phyloP scores from a whole-genome alignment of 2,329 filamentous ascomycete genomes.

The Cercospora janseana region DNA sequence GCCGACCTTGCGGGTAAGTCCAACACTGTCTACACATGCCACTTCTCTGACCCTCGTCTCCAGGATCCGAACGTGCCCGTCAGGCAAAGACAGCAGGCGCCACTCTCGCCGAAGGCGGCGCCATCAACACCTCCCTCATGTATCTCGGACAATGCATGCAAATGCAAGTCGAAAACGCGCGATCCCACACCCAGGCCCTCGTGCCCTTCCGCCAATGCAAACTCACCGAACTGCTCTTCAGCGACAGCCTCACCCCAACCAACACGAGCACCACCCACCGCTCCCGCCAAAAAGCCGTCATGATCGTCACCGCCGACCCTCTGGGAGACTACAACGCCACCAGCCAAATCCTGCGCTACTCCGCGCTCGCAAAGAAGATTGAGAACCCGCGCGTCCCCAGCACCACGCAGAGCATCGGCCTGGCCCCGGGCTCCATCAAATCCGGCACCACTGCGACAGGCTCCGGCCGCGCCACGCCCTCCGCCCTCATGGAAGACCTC shows the following conservation, averaged over 20 bases:
- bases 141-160: constrained; percentile 96
- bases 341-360: constrained; percentile 92
- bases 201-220: constrained; percentile 66
- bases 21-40: not conserved
- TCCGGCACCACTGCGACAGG: constrained; percentile 24
- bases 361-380: constrained; percentile 85
- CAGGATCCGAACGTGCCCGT: constrained; percentile 80
- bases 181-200: constrained; percentile 59
- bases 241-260: constrained; percentile 50
- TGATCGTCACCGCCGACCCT: constrained; percentile 95
- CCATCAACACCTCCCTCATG: constrained; percentile 98
- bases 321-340: constrained; percentile 94
- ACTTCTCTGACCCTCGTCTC: constrained; percentile 23
- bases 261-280: constrained; percentile 51
- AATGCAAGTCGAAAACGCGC: constrained; percentile 80
- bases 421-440: constrained; percentile 24
- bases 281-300: constrained; percentile 81
- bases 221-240: constrained; percentile 54
- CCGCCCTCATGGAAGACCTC: constrained; percentile 62
- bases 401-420: constrained; percentile 67
- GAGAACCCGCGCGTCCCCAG: constrained; percentile 87
- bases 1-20: constrained; percentile 77
- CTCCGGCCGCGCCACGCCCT: constrained; percentile 46
- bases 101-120: constrained; percentile 90
- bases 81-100: constrained; percentile 92